Percentiles rank a stretch among this genome's conserved stretches.
Evolutionary conservation across 139 green algal genomes (phyloP).

Genomic region (Diplosphaera chodatii): DNA sequence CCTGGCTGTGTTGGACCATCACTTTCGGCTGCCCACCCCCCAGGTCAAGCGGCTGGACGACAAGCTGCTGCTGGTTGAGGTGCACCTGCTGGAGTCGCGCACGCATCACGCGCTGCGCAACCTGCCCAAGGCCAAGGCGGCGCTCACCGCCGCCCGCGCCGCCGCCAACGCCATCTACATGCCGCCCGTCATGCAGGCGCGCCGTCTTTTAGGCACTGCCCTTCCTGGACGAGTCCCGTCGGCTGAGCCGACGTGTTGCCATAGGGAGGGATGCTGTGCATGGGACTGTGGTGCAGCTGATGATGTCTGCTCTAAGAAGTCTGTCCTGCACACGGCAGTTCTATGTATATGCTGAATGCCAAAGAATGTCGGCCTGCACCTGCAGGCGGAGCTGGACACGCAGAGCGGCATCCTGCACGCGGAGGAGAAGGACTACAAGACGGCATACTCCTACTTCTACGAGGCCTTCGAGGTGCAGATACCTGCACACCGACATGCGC

Average conservation of each 20-base stretch:
- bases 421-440: slow-evolving; percentile 99
- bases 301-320: no score
- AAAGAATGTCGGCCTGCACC: no score
- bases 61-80: slow-evolving; percentile 97
- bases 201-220: no score
- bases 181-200: slow-evolving; percentile 72
- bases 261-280: no score
- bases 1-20: no score
- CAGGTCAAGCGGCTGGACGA: slow-evolving; percentile 95
- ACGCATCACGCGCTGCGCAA: slow-evolving; percentile 85
- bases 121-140: slow-evolving; percentile 85
- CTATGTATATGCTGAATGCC: no score
- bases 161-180: slow-evolving; percentile 98
- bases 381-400: slow-evolving; percentile 78
- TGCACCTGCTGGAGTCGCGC: slow-evolving; percentile 92
- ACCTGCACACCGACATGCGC: no score
- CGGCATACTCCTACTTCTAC: slow-evolving; percentile 97
- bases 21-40: no score
- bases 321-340: no score
- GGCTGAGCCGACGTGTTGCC: no score
- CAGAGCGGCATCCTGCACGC: slow-evolving; percentile 89
- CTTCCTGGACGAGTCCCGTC: no score
- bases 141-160: slow-evolving; percentile 89
- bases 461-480: slow-evolving; percentile 96
- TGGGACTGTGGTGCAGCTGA: no score